phyloP scores from a whole-genome alignment of 2,329 filamentous ascomycete species.

The Pseudogymnoascus sp. region DNA sequence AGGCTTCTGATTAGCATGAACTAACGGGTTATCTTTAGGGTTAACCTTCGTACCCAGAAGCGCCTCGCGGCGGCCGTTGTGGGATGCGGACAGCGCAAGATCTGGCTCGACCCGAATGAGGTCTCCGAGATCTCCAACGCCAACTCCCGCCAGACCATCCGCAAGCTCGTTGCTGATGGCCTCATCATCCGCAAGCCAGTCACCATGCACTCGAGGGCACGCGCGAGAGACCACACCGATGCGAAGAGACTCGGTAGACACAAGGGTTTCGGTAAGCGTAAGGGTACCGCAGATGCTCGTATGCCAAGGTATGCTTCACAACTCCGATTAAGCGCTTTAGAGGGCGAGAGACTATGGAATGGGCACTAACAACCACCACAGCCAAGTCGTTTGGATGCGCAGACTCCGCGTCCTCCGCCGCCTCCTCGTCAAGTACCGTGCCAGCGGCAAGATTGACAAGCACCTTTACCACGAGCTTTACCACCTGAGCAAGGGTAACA shows the following conservation, averaged over 20 bases:
- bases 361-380: slow-evolving; percentile 34
- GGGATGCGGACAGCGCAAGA: slow-evolving; percentile 99
- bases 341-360: slow-evolving; percentile 6
- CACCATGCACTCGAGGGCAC: slow-evolving; percentile 97
- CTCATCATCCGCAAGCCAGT: slow-evolving; percentile 99
- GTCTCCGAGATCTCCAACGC: slow-evolving; percentile 99
- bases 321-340: not conserved
- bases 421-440: slow-evolving; percentile 99
- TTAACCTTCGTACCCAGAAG: slow-evolving; percentile 99
- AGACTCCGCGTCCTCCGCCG: slow-evolving; percentile 98
- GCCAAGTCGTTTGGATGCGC: slow-evolving; percentile 99
- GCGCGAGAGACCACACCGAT: slow-evolving; percentile 89
- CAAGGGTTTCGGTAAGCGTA: slow-evolving; percentile 99
- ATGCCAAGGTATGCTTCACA: slow-evolving; percentile 77
- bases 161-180: slow-evolving; percentile 99
- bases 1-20: not conserved
- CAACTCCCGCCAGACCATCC: slow-evolving; percentile 99
- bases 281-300: slow-evolving; percentile 99
- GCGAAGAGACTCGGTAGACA: slow-evolving; percentile 93
- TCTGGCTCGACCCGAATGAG: slow-evolving; percentile 99
- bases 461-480: slow-evolving; percentile 99
- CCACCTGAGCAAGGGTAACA: slow-evolving; percentile 99
- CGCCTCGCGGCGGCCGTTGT: slow-evolving; percentile 98
- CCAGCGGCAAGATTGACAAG: slow-evolving; percentile 99
- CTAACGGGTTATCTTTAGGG: slow-evolving; percentile 49